A percentile compares a stretch with the other conserved stretches of the same genome.
Evolutionary conservation across 768 basidiomycete genomes (phyloP).

Genomic region (Coprinopsis marcescibilis): DNA sequence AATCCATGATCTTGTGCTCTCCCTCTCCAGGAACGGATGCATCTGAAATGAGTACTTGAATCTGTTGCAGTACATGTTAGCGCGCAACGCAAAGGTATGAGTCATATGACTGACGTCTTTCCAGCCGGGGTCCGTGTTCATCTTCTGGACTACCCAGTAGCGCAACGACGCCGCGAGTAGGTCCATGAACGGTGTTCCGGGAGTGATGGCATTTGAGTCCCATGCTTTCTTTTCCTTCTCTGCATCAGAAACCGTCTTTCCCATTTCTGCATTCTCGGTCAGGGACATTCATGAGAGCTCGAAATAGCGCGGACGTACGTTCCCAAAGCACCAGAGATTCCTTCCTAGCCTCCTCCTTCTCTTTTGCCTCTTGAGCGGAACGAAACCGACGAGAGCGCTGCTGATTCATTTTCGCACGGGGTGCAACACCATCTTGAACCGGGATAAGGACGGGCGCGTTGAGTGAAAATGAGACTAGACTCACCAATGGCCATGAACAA

Average conservation of each 20-base stretch:
- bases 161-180: slow-evolving; percentile 81
- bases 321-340: slow-evolving; percentile 84
- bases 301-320: slow-evolving; percentile 38
- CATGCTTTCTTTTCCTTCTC: slow-evolving; percentile 82
- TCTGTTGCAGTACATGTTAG: slow-evolving; percentile 36
- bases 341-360: slow-evolving; percentile 83
- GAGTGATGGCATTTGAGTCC: slow-evolving; percentile 99
- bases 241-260: slow-evolving; percentile 75
- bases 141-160: slow-evolving; percentile 95
- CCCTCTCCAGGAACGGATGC: slow-evolving; percentile 97
- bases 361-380: slow-evolving; percentile 89
- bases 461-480: slow-evolving; percentile 18
- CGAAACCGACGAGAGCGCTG: slow-evolving; percentile 96
- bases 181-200: slow-evolving; percentile 98
- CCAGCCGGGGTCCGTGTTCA: slow-evolving; percentile 96
- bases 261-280: slow-evolving; percentile 63
- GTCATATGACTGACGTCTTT: slow-evolving; percentile 55
- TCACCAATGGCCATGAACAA: slow-evolving; percentile 98
- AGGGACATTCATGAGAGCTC: background rate
- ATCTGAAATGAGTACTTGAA: slow-evolving; percentile 96
- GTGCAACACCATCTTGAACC: slow-evolving; percentile 84
- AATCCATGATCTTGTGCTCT: slow-evolving; percentile 99
- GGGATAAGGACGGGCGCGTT: background rate
- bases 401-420: slow-evolving; percentile 99
- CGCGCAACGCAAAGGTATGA: background rate